These are phyloP conservation scores for Klebsormidium nitens DNA, from an alignment of 139 green algal genomes.

Conservation along the genomic window DNA sequence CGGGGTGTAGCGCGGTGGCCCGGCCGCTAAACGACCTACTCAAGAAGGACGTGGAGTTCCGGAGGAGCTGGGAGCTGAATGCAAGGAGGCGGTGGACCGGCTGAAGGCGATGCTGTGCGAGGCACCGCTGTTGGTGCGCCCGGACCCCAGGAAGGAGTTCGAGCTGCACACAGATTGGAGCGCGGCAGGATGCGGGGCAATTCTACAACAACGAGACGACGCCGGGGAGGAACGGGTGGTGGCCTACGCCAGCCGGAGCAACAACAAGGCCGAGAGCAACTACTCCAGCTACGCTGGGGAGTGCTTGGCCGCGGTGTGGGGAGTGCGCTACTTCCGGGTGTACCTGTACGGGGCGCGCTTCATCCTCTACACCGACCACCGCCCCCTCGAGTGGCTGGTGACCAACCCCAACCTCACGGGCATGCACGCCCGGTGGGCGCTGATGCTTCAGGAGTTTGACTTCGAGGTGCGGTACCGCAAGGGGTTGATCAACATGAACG, in stretches of 20 bases:
- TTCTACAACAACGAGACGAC: slow-evolving; percentile 2
- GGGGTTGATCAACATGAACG: too few species aligned
- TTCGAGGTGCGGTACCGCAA: too few species aligned
- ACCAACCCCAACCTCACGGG: background rate
- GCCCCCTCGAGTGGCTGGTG: slow-evolving; percentile 22
- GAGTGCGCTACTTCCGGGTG: slow-evolving; percentile 4
- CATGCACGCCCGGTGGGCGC: slow-evolving; percentile 11
- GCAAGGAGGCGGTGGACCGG: too few species aligned
- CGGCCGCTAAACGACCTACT: slow-evolving; percentile 22
- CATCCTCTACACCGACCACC: slow-evolving; percentile 28
- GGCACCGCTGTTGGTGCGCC: background rate
- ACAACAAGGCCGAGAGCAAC: slow-evolving; percentile 22
- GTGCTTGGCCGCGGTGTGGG: slow-evolving; percentile 10
- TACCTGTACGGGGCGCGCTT: slow-evolving; percentile 10
- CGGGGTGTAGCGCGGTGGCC: slow-evolving; percentile 26
- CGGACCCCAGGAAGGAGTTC: slow-evolving; percentile 6
- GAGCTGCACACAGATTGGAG: too few species aligned
- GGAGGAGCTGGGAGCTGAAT: too few species aligned
- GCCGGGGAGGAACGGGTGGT: slow-evolving; percentile 12
- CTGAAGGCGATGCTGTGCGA: slow-evolving; percentile 14
- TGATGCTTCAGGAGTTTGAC: too few species aligned
- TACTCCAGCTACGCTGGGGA: slow-evolving; percentile 27
- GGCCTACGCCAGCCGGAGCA: slow-evolving; percentile 2
- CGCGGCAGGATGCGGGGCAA: too few species aligned
- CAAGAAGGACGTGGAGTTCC: slow-evolving; percentile 16